These are phyloP conservation scores for Penicillium griseofulvum DNA, from an alignment of 2,329 filamentous ascomycete species.

Conservation along the genomic window DNA sequence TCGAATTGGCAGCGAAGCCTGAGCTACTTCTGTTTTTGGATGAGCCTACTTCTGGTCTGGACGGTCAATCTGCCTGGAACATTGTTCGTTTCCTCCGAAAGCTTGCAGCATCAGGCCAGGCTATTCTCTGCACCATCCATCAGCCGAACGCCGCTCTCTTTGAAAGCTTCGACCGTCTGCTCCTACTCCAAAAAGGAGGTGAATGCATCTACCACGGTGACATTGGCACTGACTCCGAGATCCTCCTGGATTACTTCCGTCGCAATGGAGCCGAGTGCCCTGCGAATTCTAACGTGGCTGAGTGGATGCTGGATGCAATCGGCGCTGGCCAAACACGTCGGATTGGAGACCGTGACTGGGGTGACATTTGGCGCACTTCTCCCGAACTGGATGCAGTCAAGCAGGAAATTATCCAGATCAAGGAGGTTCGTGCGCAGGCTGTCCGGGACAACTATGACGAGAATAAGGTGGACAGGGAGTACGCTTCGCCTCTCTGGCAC, in stretches of 20 bases:
- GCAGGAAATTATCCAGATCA: constrained; percentile 65
- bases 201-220: constrained; percentile 56
- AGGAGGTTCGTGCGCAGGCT: constrained; percentile 56
- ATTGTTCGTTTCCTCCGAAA: constrained; percentile 61
- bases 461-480: constrained; percentile 65
- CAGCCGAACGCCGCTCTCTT: constrained; percentile 59
- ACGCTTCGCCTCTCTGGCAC: constrained; percentile 73
- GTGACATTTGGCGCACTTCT: constrained; percentile 72
- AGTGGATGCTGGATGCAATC: constrained; percentile 58
- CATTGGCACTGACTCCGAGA: constrained; percentile 50
- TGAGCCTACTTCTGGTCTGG: constrained; percentile 59
- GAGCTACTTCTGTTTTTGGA: constrained; percentile 65
- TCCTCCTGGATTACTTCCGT: constrained; percentile 54
- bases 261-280: constrained; percentile 53
- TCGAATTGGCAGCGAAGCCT: constrained; percentile 39
- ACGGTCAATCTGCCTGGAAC: constrained; percentile 58
- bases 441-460: constrained; percentile 40
- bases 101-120: constrained; percentile 58
- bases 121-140: constrained; percentile 61
- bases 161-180: constrained; percentile 56
- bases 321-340: constrained; percentile 71
- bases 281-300: constrained; percentile 52
- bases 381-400: constrained; percentile 67
- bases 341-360: constrained; percentile 74
- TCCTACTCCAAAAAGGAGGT: constrained; percentile 55